Percentiles rank a stretch among this genome's conserved stretches.
Evolutionary conservation across 306 rosid species (phyloP).

Genomic region (Casuarina equisetifolia): DNA sequence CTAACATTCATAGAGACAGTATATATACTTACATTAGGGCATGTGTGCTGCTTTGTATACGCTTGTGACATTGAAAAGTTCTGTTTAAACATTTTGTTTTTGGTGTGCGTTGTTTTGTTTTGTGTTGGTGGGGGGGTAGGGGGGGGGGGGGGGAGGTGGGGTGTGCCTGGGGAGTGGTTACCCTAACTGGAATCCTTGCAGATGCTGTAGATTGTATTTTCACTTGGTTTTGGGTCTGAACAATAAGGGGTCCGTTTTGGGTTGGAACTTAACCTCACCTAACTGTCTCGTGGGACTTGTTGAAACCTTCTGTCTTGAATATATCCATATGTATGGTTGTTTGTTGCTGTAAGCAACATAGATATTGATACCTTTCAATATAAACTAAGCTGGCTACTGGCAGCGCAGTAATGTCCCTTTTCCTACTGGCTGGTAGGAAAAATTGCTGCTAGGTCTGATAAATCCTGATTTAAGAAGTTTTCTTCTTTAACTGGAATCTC

Average conservation of each 20-base stretch:
- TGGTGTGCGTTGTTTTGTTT: no score
- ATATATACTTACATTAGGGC: no score
- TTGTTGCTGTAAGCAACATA: neutral
- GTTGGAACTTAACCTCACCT: no score
- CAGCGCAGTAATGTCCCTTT: neutral
- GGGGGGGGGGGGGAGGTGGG: no score
- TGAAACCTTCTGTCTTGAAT: neutral
- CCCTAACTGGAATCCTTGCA: neutral
- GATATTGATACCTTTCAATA: neutral
- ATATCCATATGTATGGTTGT: neutral
- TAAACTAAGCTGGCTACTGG: neutral
- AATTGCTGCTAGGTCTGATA: neutral
- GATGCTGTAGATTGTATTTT: neutral
- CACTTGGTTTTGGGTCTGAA: neutral
- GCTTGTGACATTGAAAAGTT: neutral
- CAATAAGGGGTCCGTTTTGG: neutral
- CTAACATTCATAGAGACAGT: no score
- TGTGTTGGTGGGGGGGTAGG: no score
- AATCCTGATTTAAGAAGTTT: neutral
- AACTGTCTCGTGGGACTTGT: neutral
- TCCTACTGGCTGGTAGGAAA: neutral
- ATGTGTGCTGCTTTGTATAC: no score
- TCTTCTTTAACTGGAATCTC: neutral
- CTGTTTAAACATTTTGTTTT: neutral
- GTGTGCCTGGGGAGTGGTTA: neutral